Base-by-base conservation (phyloP, 192 early-diverging fungal genomes). In the Podila verticillata region DNA sequence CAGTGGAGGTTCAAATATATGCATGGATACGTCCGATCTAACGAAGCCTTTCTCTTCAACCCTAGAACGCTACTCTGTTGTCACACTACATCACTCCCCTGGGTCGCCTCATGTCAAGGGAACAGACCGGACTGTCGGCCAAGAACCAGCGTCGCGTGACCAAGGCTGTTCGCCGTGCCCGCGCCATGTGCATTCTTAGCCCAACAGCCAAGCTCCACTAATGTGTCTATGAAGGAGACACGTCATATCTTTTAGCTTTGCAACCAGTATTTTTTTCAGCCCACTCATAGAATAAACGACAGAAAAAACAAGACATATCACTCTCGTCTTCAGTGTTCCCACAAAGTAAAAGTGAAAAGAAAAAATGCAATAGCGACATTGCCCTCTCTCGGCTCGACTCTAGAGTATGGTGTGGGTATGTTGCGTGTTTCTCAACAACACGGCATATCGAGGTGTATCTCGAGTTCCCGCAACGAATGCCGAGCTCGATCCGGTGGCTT, bases 131-230 rank as follows among this genome's bases (percentile, higher is more conserved):
- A 9, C 84, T 92, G 44, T 86, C 86, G 13, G 85, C 86, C 59
- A 89, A 89, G 64, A 87, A 85, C 30, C 91, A 92, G 80, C 86
- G 87, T 35, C 83, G 84, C 6, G 54, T 92, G 9, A 85, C 87
- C 30, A 89, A 88, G 83, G 87, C 89, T 36, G 88, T 92, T 48
- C 86, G 88, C 48, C 81, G 91, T 44, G 91, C 88, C 1, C 83
- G 91, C 12, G 85, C 91, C 8, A 48, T 80, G 70, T 80, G 77
- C 57, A 80, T 80, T 26, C 62, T 80, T 32, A 80, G 77, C 48
- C 77, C 77, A 30, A 80, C 77, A 0, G 69, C 77, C 9, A 80
- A 72, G 62, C 17, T 64, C 63, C 57, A 63, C n/a, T 61, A 49
- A 63, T 35, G 30, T 7, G 28, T 20, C 29, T 20, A 28, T 22